Base-by-base conservation (phyloP, 2,329 filamentous ascomycete genomes). In the Fusarium austroafricanum region DNA sequence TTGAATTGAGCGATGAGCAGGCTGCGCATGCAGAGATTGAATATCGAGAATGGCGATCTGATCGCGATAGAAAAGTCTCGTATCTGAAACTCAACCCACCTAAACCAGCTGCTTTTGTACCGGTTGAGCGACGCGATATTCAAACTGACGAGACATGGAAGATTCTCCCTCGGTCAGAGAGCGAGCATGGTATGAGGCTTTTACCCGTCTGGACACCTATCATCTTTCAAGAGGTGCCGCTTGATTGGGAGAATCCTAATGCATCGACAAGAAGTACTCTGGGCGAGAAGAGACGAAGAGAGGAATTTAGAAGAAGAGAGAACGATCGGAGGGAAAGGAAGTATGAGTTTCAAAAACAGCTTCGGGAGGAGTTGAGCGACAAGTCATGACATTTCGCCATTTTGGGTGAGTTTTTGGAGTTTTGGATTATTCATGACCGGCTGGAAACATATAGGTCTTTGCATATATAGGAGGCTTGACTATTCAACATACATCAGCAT, bases 141-240 rank as follows among this genome's bases (percentile, higher is more conserved):
- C 60, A 63, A 10, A 63, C 50, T 1, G 60, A 63, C 17, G 60
- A 63, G 23, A 63, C 60, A 0, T 63, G 60, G 60, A 56, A 63
- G 17, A 38, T 57, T 1, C 31, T 63, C 0, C 60, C 60, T 2
- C 17, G 37, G 0, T 63, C 58, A 1, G 52, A 56, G 3, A 37
- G 17, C 4, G 49, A 63, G 1, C 14, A 33, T 4, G 50, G 60
- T 0, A 62, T 44, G 14, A 44, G 50, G 3, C 60, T 63, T 6
- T 6, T 63, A 5, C 60, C 60, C 2, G 38, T 63, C 8, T 63
- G 58, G 49, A 63, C 58, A 6, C 58, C 60, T 3, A 57, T 63
- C 9, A 12, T 63, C 6, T 63, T 63, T 2, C 60, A 63, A 28
- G 50, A 62, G 11, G 60, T 63, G 1, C 60, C 60, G 0, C 26